These are phyloP conservation scores for Cruciata laevipes DNA, from an alignment of 257 asterid genomes.

Conservation along the genomic window DNA sequence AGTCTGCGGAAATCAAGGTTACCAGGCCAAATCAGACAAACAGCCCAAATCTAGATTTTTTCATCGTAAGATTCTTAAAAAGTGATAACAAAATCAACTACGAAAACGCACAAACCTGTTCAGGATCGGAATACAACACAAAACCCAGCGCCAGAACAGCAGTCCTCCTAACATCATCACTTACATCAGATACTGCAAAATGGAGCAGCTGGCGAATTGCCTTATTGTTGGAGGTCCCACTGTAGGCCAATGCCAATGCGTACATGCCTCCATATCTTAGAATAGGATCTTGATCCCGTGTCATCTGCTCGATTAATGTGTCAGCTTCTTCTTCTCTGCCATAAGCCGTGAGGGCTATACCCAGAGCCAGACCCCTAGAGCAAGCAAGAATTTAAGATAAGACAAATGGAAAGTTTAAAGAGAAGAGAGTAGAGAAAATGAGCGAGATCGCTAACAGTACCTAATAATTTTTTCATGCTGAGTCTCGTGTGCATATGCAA, in stretches of 20 bases:
- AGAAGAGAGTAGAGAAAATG: not conserved
- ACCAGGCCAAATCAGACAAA: conserved; percentile 9
- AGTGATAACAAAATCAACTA: not conserved
- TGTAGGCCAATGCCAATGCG: conserved; percentile 92
- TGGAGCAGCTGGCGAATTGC: conserved; percentile 94
- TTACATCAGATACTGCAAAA: conserved; percentile 97
- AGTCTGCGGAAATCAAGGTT: conserved; percentile 44
- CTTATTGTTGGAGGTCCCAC: conserved; percentile 93
- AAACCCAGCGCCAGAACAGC: conserved; percentile 99
- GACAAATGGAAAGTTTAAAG: not conserved
- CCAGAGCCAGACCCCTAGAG: conserved; percentile 88
- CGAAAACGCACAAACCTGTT: conserved; percentile 46
- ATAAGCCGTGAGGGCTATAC: conserved; percentile 91
- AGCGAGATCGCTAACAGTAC: conserved; percentile 28
- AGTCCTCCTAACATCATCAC: conserved; percentile 94
- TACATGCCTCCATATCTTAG: conserved; percentile 99
- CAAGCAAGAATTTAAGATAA: not conserved
- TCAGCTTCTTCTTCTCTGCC: conserved; percentile 99
- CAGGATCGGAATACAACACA: conserved; percentile 88
- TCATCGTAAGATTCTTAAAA: not conserved
- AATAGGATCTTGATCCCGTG: conserved; percentile 96
- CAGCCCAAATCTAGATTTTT: not conserved
- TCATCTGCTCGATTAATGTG: conserved; percentile 91
- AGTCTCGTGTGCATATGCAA: conserved; percentile 97
- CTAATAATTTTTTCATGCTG: conserved; percentile 97